Conservation (phyloP, 495 filamentous ascomycete species). For the Penicillium riverlandense region DNA sequence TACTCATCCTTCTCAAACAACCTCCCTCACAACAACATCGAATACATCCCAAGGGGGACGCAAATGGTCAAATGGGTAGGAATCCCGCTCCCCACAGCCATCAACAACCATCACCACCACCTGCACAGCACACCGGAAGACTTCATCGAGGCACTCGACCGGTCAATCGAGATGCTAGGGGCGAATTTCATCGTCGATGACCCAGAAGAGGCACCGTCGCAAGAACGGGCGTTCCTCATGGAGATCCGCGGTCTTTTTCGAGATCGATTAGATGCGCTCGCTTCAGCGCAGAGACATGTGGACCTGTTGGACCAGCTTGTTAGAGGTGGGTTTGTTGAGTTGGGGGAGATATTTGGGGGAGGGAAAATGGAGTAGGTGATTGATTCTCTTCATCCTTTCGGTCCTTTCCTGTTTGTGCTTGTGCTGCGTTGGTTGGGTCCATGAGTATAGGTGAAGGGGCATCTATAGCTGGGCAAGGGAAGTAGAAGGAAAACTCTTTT, state of each 20-base stretch:
- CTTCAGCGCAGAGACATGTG: not conserved
- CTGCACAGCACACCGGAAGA: not conserved
- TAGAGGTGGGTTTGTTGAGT: not conserved
- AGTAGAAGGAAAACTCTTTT: not conserved
- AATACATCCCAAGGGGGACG: no score
- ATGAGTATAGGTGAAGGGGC: no score
- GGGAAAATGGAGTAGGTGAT: no score
- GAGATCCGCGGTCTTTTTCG: not conserved
- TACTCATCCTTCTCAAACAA: no score
- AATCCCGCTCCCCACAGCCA: not conserved
- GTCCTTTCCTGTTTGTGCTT: no score
- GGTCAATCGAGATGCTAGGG: not conserved
- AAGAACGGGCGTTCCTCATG: not conserved
- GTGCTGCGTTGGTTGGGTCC: no score
- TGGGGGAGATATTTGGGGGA: not conserved
- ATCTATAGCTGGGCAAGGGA: not conserved
- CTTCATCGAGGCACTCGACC: not conserved
- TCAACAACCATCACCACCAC: not conserved
- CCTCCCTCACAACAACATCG: no score
- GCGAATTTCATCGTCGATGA: not conserved
- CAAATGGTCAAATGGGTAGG: not conserved
- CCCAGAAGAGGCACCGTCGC: not conserved
- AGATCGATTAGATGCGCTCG: not conserved
- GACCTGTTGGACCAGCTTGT: not conserved
- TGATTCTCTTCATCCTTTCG: not conserved